Evolutionary conservation across 2,329 filamentous ascomycete species (phyloP), one percentile per base, ranked within the genome.

Genomic region (Fusarium acutatum): DNA sequence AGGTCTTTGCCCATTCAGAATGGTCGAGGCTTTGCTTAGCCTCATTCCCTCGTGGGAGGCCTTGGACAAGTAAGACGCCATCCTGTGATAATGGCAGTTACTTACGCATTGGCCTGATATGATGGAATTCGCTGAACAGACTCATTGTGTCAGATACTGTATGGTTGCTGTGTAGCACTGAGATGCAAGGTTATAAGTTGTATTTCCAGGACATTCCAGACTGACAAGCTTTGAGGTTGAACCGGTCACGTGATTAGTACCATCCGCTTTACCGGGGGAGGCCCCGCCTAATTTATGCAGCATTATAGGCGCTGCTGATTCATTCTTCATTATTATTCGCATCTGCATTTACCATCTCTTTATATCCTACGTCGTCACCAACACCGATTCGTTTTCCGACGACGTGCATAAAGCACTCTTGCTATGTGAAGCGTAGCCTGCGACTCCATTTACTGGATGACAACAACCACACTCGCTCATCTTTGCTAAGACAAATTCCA

Each of bases 401-500:
- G 56, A 64, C 56, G 67, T 72, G 63, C 61, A 53, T 41, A 67
- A 62, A 57, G 65, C 68, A 64, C 26, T 49, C 40, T 52, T 76
- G 72, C 58, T 64, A 77, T 78, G 74, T 77, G 57, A 76, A 77
- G 54, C 66, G 44, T 53, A 68, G 58, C 52, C 41, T 35, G 70
- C 60, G 53, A 69, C 37, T 60, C 38, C 56, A 57, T 65, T 60
- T 10, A 54, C 60, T 69, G 60, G 52, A 69, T 72, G 71, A 56
- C 49, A 58, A 53, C 37, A 38, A 38, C 32, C 24, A 60, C 24
- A 35, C 37, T 40, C 65, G 46, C 58, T 54, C 65, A 58, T 53
- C 54, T 73, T 69, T 78, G 73, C 75, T 79, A 79, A 79, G 80
- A 71, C 67, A 78, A 80, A 80, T 74, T 73, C 75, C 73, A 82